These are phyloP conservation scores for Synchytrium microbalum DNA, from an alignment of 371 early-diverging fungal species.

Conservation along the genomic window DNA sequence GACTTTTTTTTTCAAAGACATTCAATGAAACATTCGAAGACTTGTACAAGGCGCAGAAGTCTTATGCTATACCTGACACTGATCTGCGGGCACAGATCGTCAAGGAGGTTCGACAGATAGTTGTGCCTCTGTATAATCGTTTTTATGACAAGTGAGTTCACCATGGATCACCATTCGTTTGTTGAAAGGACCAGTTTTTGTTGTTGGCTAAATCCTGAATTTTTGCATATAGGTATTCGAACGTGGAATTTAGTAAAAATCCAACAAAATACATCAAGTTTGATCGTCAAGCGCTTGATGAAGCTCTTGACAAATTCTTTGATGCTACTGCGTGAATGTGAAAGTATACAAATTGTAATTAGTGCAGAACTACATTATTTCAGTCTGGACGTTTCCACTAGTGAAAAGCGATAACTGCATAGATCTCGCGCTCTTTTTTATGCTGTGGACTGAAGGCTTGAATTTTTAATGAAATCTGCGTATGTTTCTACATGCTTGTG, in stretches of 20 bases:
- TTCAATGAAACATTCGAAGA: constrained; percentile 82
- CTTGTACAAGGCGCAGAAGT: constrained; percentile 57
- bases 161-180: background rate
- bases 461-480: too few species aligned
- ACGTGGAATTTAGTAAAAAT: constrained; percentile 68
- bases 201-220: constrained; percentile 5
- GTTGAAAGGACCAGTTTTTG: constrained; percentile 3
- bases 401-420: too few species aligned
- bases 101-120: constrained; percentile 60
- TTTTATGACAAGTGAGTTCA: constrained; percentile 51
- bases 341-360: too few species aligned
- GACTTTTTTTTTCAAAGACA: constrained; percentile 24
- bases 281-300: constrained; percentile 56
- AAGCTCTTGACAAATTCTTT: constrained; percentile 62
- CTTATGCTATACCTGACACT: constrained; percentile 72
- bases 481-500: too few species aligned
- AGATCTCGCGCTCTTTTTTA: too few species aligned
- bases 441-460: too few species aligned
- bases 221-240: constrained; percentile 31
- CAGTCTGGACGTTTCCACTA: too few species aligned
- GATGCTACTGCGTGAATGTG: constrained; percentile 6
- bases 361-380: too few species aligned
- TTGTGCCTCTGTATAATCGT: constrained; percentile 71
- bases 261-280: constrained; percentile 75
- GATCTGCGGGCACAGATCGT: constrained; percentile 65